phyloP scores from a whole-genome alignment of 352 stramenopile genomes.

The Phytophthora foliorum region DNA sequence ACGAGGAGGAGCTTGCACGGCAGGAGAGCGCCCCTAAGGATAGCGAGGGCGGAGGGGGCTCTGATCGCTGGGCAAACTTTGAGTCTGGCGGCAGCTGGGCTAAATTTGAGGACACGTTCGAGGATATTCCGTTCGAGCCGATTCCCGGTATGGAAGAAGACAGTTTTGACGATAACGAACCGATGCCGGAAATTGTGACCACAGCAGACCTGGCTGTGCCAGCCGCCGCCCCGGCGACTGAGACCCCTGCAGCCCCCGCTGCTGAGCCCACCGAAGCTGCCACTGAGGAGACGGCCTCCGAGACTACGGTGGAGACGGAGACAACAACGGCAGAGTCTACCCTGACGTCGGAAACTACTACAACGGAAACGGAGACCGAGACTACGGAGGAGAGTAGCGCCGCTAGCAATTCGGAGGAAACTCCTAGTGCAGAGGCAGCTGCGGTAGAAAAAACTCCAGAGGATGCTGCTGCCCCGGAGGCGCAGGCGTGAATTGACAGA shows the following conservation, averaged over 20 bases:
- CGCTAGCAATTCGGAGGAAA: constrained; percentile 36
- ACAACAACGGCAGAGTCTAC: constrained; percentile 27
- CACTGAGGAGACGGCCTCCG: constrained; percentile 15
- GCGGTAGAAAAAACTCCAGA: constrained; percentile 43
- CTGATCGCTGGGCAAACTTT: constrained; percentile 73
- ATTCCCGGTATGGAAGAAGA: constrained; percentile 61
- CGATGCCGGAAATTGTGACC: constrained; percentile 34
- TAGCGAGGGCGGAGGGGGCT: constrained; percentile 13
- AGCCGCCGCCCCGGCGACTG: background rate
- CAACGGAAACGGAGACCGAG: constrained; percentile 28
- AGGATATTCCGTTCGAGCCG: constrained; percentile 65
- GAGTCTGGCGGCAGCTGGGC: constrained; percentile 72
- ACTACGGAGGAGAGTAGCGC: constrained; percentile 31
- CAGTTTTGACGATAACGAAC: constrained; percentile 50
- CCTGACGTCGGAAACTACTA: constrained; percentile 21
- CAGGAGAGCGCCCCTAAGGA: constrained; percentile 37
- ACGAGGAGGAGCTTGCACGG: constrained; percentile 66
- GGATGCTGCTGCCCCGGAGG: constrained; percentile 39
- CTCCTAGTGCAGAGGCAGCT: constrained; percentile 40
- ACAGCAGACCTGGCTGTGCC: constrained; percentile 31
- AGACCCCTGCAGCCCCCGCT: constrained; percentile 6
- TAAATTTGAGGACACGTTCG: constrained; percentile 76
- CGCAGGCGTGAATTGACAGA: constrained; percentile 52
- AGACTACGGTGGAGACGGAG: constrained; percentile 15
- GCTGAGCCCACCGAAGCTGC: constrained; percentile 17